Evolutionary conservation across 2,329 filamentous ascomycete species (phyloP).

Genomic region (Cladosporium halotolerans): DNA sequence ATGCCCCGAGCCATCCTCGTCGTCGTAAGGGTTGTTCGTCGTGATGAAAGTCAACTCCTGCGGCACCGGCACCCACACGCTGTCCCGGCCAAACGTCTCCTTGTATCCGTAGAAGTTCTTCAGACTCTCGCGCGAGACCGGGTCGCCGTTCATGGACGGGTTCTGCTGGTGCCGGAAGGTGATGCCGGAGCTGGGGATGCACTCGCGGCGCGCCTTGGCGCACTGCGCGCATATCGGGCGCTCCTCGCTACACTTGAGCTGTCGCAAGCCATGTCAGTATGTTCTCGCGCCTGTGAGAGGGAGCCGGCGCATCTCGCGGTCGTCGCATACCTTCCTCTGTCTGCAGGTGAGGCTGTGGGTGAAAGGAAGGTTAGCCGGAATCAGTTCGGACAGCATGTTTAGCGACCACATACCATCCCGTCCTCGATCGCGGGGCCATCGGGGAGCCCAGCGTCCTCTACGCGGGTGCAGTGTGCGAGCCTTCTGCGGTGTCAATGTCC

Average conservation of each 20-base stretch:
- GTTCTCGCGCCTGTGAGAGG: not conserved
- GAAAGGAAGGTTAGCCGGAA: slow-evolving; percentile 25
- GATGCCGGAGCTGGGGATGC: slow-evolving; percentile 55
- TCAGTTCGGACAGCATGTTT: not conserved
- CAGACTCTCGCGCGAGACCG: slow-evolving; percentile 41
- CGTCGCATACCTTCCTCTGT: slow-evolving; percentile 25
- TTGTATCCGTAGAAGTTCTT: slow-evolving; percentile 61
- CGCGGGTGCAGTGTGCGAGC: no score
- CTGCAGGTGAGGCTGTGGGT: slow-evolving; percentile 27
- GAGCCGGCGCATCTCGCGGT: not conserved
- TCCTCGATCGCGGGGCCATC: slow-evolving; percentile 29
- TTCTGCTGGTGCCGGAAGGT: slow-evolving; percentile 65
- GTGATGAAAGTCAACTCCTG: slow-evolving; percentile 57
- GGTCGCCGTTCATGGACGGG: slow-evolving; percentile 57
- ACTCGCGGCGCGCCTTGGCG: slow-evolving; percentile 54
- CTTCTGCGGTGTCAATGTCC: no score
- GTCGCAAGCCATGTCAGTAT: slow-evolving; percentile 1
- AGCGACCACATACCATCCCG: slow-evolving; percentile 27
- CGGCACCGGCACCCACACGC: slow-evolving; percentile 58
- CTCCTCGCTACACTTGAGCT: slow-evolving; percentile 60
- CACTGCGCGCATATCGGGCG: slow-evolving; percentile 57
- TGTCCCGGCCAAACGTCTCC: slow-evolving; percentile 56
- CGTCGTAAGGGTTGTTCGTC: slow-evolving; percentile 56
- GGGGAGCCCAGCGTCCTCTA: not conserved
- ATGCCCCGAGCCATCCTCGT: slow-evolving; percentile 27